Percentiles rank a stretch among this genome's conserved stretches.
Conservation (phyloP, 2,329 filamentous ascomycete genomes). For the Diaporthe australafricana region DNA sequence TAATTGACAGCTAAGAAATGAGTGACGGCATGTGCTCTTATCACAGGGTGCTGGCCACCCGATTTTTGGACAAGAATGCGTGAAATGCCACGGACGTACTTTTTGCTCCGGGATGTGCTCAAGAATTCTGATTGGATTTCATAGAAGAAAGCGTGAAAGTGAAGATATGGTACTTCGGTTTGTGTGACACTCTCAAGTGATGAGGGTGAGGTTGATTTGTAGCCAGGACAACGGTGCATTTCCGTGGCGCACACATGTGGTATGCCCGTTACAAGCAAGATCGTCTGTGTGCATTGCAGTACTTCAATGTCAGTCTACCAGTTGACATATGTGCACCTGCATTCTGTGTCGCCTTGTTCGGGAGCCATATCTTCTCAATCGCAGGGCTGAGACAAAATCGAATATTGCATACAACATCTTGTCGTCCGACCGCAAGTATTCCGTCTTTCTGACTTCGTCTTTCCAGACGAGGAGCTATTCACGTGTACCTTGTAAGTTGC, state of each 20-base stretch:
- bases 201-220: too few relatives aligned
- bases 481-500: neutral
- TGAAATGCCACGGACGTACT: too few relatives aligned
- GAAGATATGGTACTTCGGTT: too few relatives aligned
- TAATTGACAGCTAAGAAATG: too few relatives aligned
- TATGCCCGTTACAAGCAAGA: slow-evolving; percentile 15
- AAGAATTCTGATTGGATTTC: neutral
- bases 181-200: neutral
- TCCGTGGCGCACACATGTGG: neutral
- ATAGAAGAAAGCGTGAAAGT: neutral
- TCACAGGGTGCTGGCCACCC: too few relatives aligned
- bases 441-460: neutral
- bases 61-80: too few relatives aligned
- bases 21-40: too few relatives aligned
- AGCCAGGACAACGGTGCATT: too few relatives aligned
- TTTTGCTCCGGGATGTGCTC: too few relatives aligned
- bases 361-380: neutral
- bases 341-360: neutral
- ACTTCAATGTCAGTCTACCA: too few relatives aligned
- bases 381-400: slow-evolving; percentile 16
- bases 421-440: neutral
- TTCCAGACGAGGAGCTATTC: neutral
- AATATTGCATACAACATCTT: neutral
- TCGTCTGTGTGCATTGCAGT: slow-evolving; percentile 11
- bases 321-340: neutral